A percentile compares a stretch with the other conserved stretches of the same genome.
These are phyloP conservation scores for Alternaria tenuissima DNA, from an alignment of 2,329 filamentous ascomycete genomes.

Conservation along the genomic window DNA sequence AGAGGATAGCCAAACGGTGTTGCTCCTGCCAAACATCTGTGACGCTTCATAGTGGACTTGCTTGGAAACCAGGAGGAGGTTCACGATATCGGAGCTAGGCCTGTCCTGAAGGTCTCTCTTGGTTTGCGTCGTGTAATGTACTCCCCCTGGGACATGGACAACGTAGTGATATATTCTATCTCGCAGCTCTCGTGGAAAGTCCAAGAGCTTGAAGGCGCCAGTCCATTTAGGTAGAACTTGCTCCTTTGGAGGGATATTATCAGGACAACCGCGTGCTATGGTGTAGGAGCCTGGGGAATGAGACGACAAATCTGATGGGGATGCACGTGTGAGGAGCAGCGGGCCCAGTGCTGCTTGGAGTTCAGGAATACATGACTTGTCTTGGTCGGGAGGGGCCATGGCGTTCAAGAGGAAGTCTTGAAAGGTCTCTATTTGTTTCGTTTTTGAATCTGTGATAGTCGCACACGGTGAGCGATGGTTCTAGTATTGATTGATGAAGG, in stretches of 20 bases:
- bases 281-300: neutral
- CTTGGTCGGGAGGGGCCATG: neutral
- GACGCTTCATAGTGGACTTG: conserved; percentile 33
- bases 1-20: conserved; percentile 15
- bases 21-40: conserved; percentile 23
- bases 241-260: neutral
- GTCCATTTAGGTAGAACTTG: conserved; percentile 16
- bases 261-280: neutral
- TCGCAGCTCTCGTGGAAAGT: conserved; percentile 30
- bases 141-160: conserved; percentile 18
- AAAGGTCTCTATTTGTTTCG: neutral
- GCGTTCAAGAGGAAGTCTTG: neutral
- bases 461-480: too few relatives aligned
- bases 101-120: neutral
- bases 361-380: conserved; percentile 12
- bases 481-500: too few relatives aligned
- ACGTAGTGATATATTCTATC: conserved; percentile 30
- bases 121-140: conserved; percentile 11
- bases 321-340: conserved; percentile 15
- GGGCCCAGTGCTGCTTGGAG: conserved; percentile 24
- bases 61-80: conserved; percentile 24
- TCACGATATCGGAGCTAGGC: conserved; percentile 3
- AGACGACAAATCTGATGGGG: neutral
- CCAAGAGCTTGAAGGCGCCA: conserved; percentile 15
- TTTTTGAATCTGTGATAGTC: neutral